Base-by-base conservation (phyloP, 164 flowering plant species). In the Dillenia suffruticosa region DNA sequence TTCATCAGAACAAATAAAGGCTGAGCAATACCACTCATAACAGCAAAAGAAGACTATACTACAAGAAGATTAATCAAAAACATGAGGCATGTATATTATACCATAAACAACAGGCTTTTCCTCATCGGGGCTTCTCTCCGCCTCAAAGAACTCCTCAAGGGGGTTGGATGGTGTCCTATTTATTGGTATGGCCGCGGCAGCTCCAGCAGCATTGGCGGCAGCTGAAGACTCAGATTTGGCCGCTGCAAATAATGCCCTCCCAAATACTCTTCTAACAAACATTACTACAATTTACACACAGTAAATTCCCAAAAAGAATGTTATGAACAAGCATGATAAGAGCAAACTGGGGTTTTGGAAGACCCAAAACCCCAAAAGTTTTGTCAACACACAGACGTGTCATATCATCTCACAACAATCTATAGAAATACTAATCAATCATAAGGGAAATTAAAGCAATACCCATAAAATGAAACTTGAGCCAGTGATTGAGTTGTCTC, bases 61-160 rank as follows among this genome's bases (percentile, higher is more conserved):
- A 32, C 40, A 49, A 16, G 14, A 61, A 54, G 32, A 5, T 32
- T 32, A 32, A 32, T 4, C 0, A 32, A 54, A 55, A 12, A 57
- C 46, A 51, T 65, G 60, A 10, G 17, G 5, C 47, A 10, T 32
- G 32, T 78, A 32, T 32, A 32, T 32, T 32, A 32, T 32, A 91
- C 97, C 97, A 73, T 92, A 92, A 13, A 81, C 88, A 62, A 82
- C 81, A 52, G 88, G 96, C 63, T 79, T 89, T 2, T 82, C 92
- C 15, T 87, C 94, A 3, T 82, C 92, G 10, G 63, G 66, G 57
- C 74, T 81, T 67, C 92, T 77, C 58, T 84, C 90, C 15, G 65
- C 76, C 79, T 89, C 96, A 71, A 92, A 92, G 72, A 92, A 89
- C 69, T 86, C 82, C 81, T 86, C 82, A 19, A 92, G 78, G 48